A percentile compares a stretch with the other conserved stretches of the same genome.
Evolutionary conservation across 805 yeast species (phyloP).

Genomic region (Scheffersomyces amazonensis): DNA sequence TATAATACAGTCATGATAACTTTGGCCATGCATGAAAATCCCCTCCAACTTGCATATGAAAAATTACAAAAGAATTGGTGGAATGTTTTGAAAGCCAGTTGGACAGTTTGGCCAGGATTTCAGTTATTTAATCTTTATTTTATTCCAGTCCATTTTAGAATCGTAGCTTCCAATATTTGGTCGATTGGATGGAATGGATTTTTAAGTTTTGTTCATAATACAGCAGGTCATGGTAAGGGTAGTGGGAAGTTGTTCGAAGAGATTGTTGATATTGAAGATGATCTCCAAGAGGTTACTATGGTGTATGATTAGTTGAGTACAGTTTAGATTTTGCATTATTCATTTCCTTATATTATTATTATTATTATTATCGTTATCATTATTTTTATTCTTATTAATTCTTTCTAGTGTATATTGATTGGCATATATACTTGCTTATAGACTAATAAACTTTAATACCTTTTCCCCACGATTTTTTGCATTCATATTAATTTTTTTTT

Average conservation of each 20-base stretch:
- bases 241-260: slow-evolving; percentile 35
- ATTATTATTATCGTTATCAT: too few species aligned
- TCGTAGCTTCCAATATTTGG: slow-evolving; percentile 36
- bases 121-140: slow-evolving; percentile 35
- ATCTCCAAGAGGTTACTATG: slow-evolving; percentile 32
- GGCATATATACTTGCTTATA: too few species aligned
- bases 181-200: slow-evolving; percentile 43
- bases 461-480: too few species aligned
- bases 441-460: too few species aligned
- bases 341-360: too few species aligned
- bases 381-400: too few species aligned
- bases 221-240: slow-evolving; percentile 36
- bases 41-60: slow-evolving; percentile 27
- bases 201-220: slow-evolving; percentile 48
- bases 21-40: slow-evolving; percentile 33
- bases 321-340: background rate
- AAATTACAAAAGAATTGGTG: slow-evolving; percentile 38
- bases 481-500: too few species aligned
- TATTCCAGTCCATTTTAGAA: slow-evolving; percentile 37
- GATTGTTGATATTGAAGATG: slow-evolving; percentile 37
- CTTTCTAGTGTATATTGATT: too few species aligned
- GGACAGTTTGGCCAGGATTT: slow-evolving; percentile 43
- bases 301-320: slow-evolving; percentile 16
- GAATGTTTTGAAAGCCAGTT: slow-evolving; percentile 36
- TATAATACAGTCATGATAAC: slow-evolving; percentile 38